Evolutionary conservation across 2,329 filamentous ascomycete species (phyloP), one percentile per base, ranked within the genome.

Genomic region (Hymenoscyphus infarciens): DNA sequence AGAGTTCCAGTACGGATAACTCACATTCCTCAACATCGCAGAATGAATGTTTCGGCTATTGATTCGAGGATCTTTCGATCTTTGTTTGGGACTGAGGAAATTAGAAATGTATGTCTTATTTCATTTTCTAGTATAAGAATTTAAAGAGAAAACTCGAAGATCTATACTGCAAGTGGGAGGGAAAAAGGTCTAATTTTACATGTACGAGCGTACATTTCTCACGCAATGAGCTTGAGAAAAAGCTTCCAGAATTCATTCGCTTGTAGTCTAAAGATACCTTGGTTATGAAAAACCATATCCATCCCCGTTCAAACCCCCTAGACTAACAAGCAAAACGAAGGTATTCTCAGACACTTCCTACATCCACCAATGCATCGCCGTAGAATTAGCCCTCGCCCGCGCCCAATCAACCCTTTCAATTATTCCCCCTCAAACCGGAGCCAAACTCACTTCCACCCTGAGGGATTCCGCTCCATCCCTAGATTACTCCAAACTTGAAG

Each of bases 1-100:
- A 22, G 45, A n/a, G 19, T 22, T 29, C 27, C 29, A 10, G 15
- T 5, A 2, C 25, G 15, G 8, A 16, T 55, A n/a, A 33, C 29
- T 22, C 25, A 29, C 7, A 19, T 55, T 31, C 22, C 25, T 27
- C 53, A 31, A 16, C 15, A 10, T 15, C 38, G 56, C 25, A 45
- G n/a, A 22, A 69, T 69, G 64, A 64, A 71, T 1, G 73, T 72
- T 13, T 77, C 65, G 56, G 67, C 68, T 4, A 67, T 82, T 59
- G 81, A 83, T 68, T 83, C 81, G 5, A 75, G 76, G 8, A 76
- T 83, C 19, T 83, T 82, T 66, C 76, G 80, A 2, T 80, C 79
- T 7, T 71, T 83, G 0, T 83, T 83, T 61, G 80, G 81, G 10
- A 82, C 80, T 1, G 76, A 81, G 4, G 80, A 82, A 64, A 80